Base-by-base conservation (phyloP, 169 alveolate species). In the Cryptosporidium meleagridis region DNA sequence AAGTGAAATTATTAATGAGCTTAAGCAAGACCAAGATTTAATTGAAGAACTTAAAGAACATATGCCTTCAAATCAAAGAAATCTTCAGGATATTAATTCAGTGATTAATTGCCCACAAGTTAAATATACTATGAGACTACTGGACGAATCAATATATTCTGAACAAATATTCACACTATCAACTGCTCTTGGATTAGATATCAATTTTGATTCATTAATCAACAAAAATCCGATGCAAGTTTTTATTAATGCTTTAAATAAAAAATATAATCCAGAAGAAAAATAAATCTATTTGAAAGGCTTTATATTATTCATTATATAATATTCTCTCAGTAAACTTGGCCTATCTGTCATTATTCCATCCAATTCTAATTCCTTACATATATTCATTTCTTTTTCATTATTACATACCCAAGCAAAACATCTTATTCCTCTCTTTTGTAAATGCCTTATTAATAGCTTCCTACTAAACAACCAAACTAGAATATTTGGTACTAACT, bases 321-420 rank as follows among this genome's bases (percentile, higher is more conserved):
- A 80, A 41, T 80, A 80, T n/a, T 80, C 89, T 23, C 89, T 80
- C 3, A 80, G 31, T 29, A 80, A 45, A 14, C 69, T 61, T 65
- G 89, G 89, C 35, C 44, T 65, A 16, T 80, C 89, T 3, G 89
- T 31, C 89, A 80, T 80, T 39, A 80, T 80, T 23, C 89, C 89
- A 80, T 80, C 89, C 52, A 80, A 62, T 21, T 26, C 89, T 29
- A 80, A 70, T 21, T 80, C 75, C 2, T 33, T 39, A 55, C 89
- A 80, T 61, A 59, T 62, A 33, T 80, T 39, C 37, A 80, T 45
- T 65, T 80, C 89, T n/a, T 80, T 70, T 16, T 29, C 51, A n/a
- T 59, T 80, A 67, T 80, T 80, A 44, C 89, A 80, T 16, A 80
- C 89, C 89, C 89, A 80, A 26, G 89, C 89, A 59, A 80, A 80